Conservation (phyloP, 2,329 filamentous ascomycete genomes). For the Colletotrichum tanaceti region DNA sequence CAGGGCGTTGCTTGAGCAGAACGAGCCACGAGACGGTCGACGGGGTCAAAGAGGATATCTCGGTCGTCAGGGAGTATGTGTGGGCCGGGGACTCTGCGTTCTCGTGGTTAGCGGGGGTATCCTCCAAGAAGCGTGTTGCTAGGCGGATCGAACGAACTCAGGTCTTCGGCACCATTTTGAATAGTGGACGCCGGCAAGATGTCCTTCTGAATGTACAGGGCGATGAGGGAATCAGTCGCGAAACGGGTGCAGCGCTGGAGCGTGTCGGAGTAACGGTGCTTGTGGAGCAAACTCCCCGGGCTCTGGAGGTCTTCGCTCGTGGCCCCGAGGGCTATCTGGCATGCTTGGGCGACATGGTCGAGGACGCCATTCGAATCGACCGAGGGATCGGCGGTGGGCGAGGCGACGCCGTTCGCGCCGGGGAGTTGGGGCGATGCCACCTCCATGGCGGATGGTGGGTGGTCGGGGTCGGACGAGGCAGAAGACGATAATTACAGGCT, state of each 20-base stretch:
- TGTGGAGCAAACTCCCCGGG: slow-evolving; percentile 84
- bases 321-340: slow-evolving; percentile 80
- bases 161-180: slow-evolving; percentile 58
- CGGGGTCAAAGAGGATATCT: slow-evolving; percentile 78
- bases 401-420: slow-evolving; percentile 59
- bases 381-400: slow-evolving; percentile 60
- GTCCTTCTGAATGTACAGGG: slow-evolving; percentile 92
- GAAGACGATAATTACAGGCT: slow-evolving; percentile 39
- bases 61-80: slow-evolving; percentile 82
- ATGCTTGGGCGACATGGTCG: slow-evolving; percentile 77
- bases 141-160: slow-evolving; percentile 32
- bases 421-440: slow-evolving; percentile 60
- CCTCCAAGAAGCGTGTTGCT: neutral
- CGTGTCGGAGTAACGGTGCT: slow-evolving; percentile 79
- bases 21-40: slow-evolving; percentile 89
- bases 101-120: slow-evolving; percentile 45
- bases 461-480: slow-evolving; percentile 36
- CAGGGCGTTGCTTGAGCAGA: slow-evolving; percentile 83
- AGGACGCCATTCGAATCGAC: slow-evolving; percentile 77
- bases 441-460: slow-evolving; percentile 60
- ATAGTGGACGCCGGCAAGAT: slow-evolving; percentile 65
- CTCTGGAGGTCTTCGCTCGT: slow-evolving; percentile 82
- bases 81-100: slow-evolving; percentile 64
- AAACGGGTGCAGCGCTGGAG: slow-evolving; percentile 89
- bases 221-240: slow-evolving; percentile 86